phyloP scores from a whole-genome alignment of 805 yeast genomes.

The Wickerhamomyces subpelliculosus region DNA sequence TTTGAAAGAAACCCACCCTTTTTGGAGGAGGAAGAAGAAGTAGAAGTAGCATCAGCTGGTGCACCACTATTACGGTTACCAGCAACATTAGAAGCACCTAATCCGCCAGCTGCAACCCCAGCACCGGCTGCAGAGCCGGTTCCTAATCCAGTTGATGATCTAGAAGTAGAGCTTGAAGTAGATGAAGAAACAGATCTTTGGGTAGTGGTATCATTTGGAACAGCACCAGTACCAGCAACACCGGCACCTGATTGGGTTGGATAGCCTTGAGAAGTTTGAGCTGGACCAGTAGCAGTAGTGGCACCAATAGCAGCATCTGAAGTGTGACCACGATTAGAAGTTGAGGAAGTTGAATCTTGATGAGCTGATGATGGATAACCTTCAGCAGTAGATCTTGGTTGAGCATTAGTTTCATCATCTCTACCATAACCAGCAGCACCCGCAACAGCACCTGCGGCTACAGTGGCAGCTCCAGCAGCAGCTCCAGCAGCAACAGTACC shows the following conservation, averaged over 20 bases:
- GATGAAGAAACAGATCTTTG: not conserved
- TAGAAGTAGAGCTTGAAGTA: not conserved
- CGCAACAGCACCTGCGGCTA: constrained; percentile 1
- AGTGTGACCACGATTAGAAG: too few relatives aligned
- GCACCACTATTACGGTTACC: constrained; percentile 5
- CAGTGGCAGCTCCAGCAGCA: constrained; percentile 1
- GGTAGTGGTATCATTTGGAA: not conserved
- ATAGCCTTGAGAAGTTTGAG: too few relatives aligned
- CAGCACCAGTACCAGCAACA: not conserved
- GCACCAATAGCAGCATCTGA: too few relatives aligned
- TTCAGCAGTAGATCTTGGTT: not conserved
- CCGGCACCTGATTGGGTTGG: not conserved
- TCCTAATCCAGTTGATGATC: too few relatives aligned
- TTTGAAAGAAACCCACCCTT: constrained; percentile 9
- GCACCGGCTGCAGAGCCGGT: not conserved
- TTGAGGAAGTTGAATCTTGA: not conserved
- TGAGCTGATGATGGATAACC: not conserved
- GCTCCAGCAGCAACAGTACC: constrained; percentile 1
- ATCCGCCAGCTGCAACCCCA: not conserved
- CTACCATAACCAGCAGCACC: not conserved
- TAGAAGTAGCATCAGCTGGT: constrained; percentile 2
- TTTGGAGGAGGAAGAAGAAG: not conserved
- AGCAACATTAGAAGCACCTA: not conserved
- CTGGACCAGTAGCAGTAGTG: not conserved
- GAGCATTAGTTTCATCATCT: not conserved